Conservation (phyloP, 2,329 filamentous ascomycete genomes). For the Cercospora sp. region DNA sequence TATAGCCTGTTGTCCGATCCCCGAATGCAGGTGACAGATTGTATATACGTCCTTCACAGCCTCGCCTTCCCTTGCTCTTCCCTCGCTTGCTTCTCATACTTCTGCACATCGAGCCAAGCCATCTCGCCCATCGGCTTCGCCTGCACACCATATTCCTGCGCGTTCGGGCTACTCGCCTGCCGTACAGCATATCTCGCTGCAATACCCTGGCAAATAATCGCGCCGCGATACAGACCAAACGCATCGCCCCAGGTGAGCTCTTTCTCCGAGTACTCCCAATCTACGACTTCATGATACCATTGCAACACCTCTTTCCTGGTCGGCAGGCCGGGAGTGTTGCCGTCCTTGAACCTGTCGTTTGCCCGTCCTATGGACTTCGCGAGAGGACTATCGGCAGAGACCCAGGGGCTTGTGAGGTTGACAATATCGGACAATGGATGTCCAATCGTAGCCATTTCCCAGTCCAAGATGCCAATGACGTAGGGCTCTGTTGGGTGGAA, state of each 20-base stretch:
- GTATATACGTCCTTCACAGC: slow-evolving; percentile 8
- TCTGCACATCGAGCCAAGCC: slow-evolving; percentile 71
- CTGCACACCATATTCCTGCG: slow-evolving; percentile 67
- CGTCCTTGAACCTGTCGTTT: slow-evolving; percentile 59
- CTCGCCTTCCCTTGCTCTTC: slow-evolving; percentile 24
- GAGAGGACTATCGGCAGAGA: slow-evolving; percentile 43
- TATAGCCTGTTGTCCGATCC: too few relatives aligned
- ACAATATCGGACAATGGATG: slow-evolving; percentile 88
- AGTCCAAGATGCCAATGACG: slow-evolving; percentile 92
- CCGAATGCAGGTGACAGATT: background rate
- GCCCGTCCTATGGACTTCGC: slow-evolving; percentile 44
- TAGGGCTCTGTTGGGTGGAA: slow-evolving; percentile 86
- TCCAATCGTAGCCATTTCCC: slow-evolving; percentile 98
- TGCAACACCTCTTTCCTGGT: slow-evolving; percentile 57
- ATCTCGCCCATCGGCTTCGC: slow-evolving; percentile 72
- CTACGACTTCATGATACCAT: slow-evolving; percentile 68
- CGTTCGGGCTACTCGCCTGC: slow-evolving; percentile 86
- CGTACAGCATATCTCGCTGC: slow-evolving; percentile 79
- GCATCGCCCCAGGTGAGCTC: slow-evolving; percentile 65
- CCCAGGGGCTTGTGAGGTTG: slow-evolving; percentile 64
- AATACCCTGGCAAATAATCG: slow-evolving; percentile 80
- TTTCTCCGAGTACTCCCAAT: slow-evolving; percentile 64
- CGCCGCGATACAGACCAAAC: slow-evolving; percentile 60
- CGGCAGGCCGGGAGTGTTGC: slow-evolving; percentile 66
- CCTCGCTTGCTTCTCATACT: slow-evolving; percentile 41